Conservation (phyloP, 1,139 yeast genomes). For the Candida sojae region DNA sequence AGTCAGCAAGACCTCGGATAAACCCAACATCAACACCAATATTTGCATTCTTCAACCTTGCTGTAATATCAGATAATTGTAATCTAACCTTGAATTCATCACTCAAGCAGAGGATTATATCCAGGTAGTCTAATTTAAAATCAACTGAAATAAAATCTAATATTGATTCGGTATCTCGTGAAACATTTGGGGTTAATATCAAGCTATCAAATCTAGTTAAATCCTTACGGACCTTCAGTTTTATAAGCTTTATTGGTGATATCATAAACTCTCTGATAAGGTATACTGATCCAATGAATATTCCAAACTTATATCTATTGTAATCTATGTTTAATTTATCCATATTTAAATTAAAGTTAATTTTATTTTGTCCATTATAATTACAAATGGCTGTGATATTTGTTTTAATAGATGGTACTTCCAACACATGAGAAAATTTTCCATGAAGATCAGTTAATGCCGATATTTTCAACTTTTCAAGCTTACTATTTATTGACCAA, state of each 20-base stretch:
- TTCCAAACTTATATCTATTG: conserved; percentile 53
- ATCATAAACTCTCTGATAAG: conserved; percentile 50
- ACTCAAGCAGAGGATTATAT: conserved; percentile 34
- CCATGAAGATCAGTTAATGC: conserved; percentile 4
- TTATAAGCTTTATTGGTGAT: conserved; percentile 32
- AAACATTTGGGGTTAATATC: neutral
- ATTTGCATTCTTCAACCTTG: conserved; percentile 19
- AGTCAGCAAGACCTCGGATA: conserved; percentile 52
- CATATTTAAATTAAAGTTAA: conserved; percentile 12
- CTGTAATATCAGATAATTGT: conserved; percentile 37
- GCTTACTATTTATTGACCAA: conserved; percentile 11
- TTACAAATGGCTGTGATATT: conserved; percentile 8
- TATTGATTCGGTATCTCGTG: conserved; percentile 4
- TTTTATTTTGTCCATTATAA: conserved; percentile 7
- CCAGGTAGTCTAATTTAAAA: conserved; percentile 24
- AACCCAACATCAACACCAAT: conserved; percentile 31
- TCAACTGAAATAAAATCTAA: conserved; percentile 17
- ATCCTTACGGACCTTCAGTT: conserved; percentile 23
- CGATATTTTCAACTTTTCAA: conserved; percentile 12
- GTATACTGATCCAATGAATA: conserved; percentile 55
- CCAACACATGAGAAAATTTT: conserved; percentile 7
- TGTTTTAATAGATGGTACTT: conserved; percentile 10
- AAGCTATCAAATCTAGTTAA: conserved; percentile 11
- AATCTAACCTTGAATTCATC: conserved; percentile 51
- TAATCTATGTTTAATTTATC: conserved; percentile 34